Conservation (phyloP, 495 filamentous ascomycete genomes). For the Pyrenopolyporus hunteri region DNA sequence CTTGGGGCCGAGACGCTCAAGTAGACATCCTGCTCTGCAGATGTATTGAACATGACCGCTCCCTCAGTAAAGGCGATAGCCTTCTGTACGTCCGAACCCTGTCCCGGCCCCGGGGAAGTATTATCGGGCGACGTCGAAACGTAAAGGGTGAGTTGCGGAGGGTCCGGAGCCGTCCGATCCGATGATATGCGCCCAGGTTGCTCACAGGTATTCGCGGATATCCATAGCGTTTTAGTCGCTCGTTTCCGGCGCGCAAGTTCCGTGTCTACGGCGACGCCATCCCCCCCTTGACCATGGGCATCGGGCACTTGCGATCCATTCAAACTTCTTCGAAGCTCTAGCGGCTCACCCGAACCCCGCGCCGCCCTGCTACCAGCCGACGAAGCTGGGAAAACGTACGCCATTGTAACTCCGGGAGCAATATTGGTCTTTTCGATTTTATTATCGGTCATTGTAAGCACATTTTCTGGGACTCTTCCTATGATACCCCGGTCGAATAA, state of each 20-base stretch:
- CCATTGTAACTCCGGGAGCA: constrained; percentile 57
- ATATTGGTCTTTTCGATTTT: constrained; percentile 60
- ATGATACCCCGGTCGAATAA: constrained; percentile 65
- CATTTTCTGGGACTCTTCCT: constrained; percentile 60
- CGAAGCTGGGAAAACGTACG: constrained; percentile 45
- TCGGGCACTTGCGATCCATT: constrained; percentile 24
- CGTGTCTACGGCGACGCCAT: constrained; percentile 11
- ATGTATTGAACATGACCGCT: constrained; percentile 62
- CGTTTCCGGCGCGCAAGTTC: constrained; percentile 39
- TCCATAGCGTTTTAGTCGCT: constrained; percentile 62
- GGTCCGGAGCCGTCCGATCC: constrained; percentile 45
- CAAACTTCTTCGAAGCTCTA: constrained; percentile 30
- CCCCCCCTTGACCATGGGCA: constrained; percentile 6
- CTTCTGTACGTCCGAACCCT: constrained; percentile 53
- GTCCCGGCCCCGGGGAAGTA: constrained; percentile 67
- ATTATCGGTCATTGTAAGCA: constrained; percentile 67
- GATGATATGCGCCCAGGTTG: constrained; percentile 64
- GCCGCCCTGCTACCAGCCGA: constrained; percentile 33
- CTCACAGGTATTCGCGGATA: constrained; percentile 81
- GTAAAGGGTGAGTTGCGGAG: constrained; percentile 79
- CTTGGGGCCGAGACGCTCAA: constrained; percentile 75
- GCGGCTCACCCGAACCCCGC: constrained; percentile 8
- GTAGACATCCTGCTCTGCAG: constrained; percentile 67
- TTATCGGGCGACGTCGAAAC: constrained; percentile 71
- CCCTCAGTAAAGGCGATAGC: constrained; percentile 58